Evolutionary conservation across 495 filamentous ascomycete genomes (phyloP), one percentile per base, ranked within the genome.

Genomic region (Penicillium tannophilum): DNA sequence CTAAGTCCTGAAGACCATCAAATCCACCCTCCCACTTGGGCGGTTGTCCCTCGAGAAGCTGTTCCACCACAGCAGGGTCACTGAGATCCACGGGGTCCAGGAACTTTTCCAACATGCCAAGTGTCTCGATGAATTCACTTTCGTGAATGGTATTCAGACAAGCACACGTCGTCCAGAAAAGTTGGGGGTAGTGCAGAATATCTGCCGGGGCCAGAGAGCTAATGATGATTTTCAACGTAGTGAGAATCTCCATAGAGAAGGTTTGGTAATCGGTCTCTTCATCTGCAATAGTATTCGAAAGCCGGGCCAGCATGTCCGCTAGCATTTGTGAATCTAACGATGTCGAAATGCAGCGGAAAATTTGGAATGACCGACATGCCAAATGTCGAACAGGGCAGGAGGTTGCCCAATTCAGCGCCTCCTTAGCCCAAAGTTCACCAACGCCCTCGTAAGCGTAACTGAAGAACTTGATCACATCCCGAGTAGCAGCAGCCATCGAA

Each of bases 131-230:
- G 64, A 96, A 99, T 69, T 99, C 94, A 12, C 86, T 85, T 72
- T 98, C 94, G 59, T 97, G 92, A 59, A 97, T 92, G 1, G 94
- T 97, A 67, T 97, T 91, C 41, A 98, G 77, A 67, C 94, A 98
- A 28, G 94, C 93, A 66, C 92, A 96, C 2, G 90, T 95, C 2
- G 93, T 93, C 94, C 94, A 99, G 75, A 98, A 99, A 2, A 98
- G 76, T 64, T 97, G 92, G 7, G 94, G 93, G 60, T 93, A 97
- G 36, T 88, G 86, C 43, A 96, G 61, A 14, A 99, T 80, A 71
- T 94, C 89, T 20, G 86, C 78, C 3, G 88, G 81, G n/a, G 90
- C 86, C 20, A 97, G 77, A 26, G 91, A 91, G 56, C 84, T 83
- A 56, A 98, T 94, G 54, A 97, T 88, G 0, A 92, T 90, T 58